Percentiles rank a stretch among this genome's conserved stretches.
These are phyloP conservation scores for Pichia sp. DNA, from an alignment of 1,139 yeast genomes.

Conservation along the genomic window DNA sequence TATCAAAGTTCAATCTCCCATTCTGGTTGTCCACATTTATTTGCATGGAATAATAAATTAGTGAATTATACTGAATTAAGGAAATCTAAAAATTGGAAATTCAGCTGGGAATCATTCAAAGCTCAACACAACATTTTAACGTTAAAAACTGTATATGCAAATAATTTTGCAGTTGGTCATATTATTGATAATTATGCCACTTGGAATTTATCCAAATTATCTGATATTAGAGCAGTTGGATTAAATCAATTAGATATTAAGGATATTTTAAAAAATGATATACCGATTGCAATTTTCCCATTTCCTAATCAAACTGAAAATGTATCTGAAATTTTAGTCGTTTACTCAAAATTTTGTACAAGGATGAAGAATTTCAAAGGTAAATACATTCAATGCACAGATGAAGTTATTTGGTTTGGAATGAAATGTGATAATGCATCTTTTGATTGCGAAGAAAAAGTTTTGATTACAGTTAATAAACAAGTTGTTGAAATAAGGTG, in stretches of 20 bases:
- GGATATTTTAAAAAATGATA: conserved; percentile 21
- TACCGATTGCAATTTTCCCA: conserved; percentile 25
- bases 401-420: conserved; percentile 24
- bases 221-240: conserved; percentile 24
- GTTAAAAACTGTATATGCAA: conserved; percentile 24
- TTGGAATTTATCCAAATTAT: conserved; percentile 26
- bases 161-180: conserved; percentile 26
- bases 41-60: conserved; percentile 25
- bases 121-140: conserved; percentile 21
- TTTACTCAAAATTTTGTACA: conserved; percentile 25
- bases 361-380: conserved; percentile 22
- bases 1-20: conserved; percentile 21
- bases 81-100: conserved; percentile 16
- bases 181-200: conserved; percentile 23
- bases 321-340: conserved; percentile 23
- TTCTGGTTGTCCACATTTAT: conserved; percentile 18
- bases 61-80: conserved; percentile 21
- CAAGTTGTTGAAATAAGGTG: conserved; percentile 25
- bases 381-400: conserved; percentile 21
- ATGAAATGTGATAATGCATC: conserved; percentile 23
- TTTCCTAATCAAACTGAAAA: conserved; percentile 14
- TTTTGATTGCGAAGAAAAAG: conserved; percentile 23
- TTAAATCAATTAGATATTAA: conserved; percentile 22
- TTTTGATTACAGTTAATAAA: conserved; percentile 20
- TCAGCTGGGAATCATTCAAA: conserved; percentile 23